Percentiles rank a stretch among this genome's conserved stretches.
Conservation (phyloP, 345 rosid species). For the Murraya koenigii region DNA sequence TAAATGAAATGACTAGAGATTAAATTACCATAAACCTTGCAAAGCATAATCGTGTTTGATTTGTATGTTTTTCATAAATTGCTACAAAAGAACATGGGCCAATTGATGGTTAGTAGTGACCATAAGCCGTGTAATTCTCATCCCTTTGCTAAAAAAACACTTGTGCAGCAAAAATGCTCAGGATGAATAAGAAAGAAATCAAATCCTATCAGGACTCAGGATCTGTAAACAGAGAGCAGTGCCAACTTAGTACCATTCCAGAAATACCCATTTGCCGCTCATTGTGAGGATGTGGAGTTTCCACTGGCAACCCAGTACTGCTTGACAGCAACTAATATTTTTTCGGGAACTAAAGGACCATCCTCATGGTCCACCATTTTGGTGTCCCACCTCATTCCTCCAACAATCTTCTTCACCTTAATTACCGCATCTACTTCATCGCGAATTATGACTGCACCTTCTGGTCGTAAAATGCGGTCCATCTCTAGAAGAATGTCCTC, state of each 20-base stretch:
- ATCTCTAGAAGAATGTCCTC: conserved; percentile 96
- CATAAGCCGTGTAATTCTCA: neutral
- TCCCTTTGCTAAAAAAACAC: conserved; percentile 7
- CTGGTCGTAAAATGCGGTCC: conserved; percentile 96
- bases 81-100: conserved; percentile 5
- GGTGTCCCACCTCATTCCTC: conserved; percentile 94
- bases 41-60: conserved; percentile 3
- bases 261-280: conserved; percentile 2
- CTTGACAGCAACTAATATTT: conserved; percentile 88
- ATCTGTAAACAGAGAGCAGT: neutral
- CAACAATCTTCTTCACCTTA: conserved; percentile 68
- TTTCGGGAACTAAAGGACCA: conserved; percentile 92
- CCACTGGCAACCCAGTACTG: conserved; percentile 83
- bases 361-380: conserved; percentile 99
- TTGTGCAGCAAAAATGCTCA: conserved; percentile 27
- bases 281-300: conserved; percentile 64
- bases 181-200: conserved; percentile 22
- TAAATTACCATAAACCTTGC: neutral
- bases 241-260: neutral
- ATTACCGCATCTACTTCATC: conserved; percentile 86
- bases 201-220: conserved; percentile 9
- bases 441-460: conserved; percentile 87
- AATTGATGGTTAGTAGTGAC: neutral
- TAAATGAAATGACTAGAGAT: neutral
- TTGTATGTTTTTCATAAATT: conserved; percentile 7